These are phyloP conservation scores for Pythium guiyangense DNA, from an alignment of 352 stramenopile genomes.

Conservation along the genomic window DNA sequence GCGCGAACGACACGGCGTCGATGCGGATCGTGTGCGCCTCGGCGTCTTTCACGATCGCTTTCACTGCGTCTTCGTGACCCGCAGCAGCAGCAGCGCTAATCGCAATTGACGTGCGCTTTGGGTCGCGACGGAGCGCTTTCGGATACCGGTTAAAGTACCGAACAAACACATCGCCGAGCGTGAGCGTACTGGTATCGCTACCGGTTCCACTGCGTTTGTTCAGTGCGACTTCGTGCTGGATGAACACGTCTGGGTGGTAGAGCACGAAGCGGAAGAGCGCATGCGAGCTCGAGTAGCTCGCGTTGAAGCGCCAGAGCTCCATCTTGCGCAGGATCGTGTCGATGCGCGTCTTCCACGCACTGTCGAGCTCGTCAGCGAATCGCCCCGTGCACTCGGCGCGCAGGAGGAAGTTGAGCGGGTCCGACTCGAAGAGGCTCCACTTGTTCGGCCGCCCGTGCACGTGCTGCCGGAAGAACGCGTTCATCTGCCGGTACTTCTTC, in stretches of 20 bases:
- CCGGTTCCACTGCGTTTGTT: not conserved
- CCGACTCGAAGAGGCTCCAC: constrained; percentile 43
- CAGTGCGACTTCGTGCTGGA: constrained; percentile 3
- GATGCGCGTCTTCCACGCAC: constrained; percentile 28
- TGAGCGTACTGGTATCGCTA: not conserved
- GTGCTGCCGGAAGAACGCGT: constrained; percentile 35
- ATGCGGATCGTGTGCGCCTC: constrained; percentile 34
- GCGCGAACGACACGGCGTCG: constrained; percentile 59
- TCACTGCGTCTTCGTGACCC: constrained; percentile 25
- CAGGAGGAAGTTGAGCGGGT: constrained; percentile 65
- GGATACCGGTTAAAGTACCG: constrained; percentile 44
- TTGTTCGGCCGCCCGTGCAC: constrained; percentile 40
- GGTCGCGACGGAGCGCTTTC: constrained; percentile 30
- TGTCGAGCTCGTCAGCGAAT: constrained; percentile 26
- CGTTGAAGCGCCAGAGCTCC: constrained; percentile 27
- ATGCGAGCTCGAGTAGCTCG: constrained; percentile 62
- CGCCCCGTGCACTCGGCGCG: constrained; percentile 51
- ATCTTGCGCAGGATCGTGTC: constrained; percentile 41
- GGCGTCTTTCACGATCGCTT: constrained; percentile 39
- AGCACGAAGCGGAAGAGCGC: constrained; percentile 60
- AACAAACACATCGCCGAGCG: constrained; percentile 33
- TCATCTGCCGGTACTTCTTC: constrained; percentile 23
- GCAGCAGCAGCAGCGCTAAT: constrained; percentile 49
- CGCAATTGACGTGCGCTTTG: constrained; percentile 52
- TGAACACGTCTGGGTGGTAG: constrained; percentile 37